phyloP scores from a whole-genome alignment of 2,329 filamentous ascomycete species.

The Exophiala aquamarina region DNA sequence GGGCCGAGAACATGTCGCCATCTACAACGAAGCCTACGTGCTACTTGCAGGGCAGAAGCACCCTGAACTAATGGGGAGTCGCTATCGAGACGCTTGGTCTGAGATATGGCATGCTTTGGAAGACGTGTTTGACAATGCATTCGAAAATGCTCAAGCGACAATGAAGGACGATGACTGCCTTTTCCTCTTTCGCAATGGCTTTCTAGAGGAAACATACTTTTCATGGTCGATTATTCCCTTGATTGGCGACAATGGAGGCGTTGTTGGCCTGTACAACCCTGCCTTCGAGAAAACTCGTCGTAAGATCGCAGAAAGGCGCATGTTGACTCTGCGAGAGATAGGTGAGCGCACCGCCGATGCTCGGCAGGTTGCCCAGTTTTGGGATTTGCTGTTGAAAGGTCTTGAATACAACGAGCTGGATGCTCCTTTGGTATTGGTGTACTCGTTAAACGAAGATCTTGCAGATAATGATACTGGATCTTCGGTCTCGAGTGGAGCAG shows the following conservation, averaged over 20 bases:
- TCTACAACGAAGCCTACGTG: constrained; percentile 73
- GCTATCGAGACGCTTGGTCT: constrained; percentile 66
- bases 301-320: constrained; percentile 75
- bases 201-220: constrained; percentile 77
- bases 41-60: constrained; percentile 74
- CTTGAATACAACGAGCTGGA: constrained; percentile 74
- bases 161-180: constrained; percentile 83
- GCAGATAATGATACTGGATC: constrained; percentile 69
- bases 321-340: constrained; percentile 75
- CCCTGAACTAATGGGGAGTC: constrained; percentile 70
- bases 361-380: constrained; percentile 72
- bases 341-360: constrained; percentile 73
- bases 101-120: constrained; percentile 74
- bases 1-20: constrained; percentile 67
- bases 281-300: constrained; percentile 78
- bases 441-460: constrained; percentile 69
- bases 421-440: constrained; percentile 73
- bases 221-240: constrained; percentile 76
- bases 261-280: constrained; percentile 76
- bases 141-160: constrained; percentile 70
- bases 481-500: constrained; percentile 65
- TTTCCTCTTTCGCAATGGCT: constrained; percentile 66
- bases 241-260: constrained; percentile 70
- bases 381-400: constrained; percentile 67
- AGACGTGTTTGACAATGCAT: constrained; percentile 67